Evolutionary conservation across 164 flowering plant species (phyloP), one percentile per base, ranked within the genome.

Genomic region (Sedum album): DNA sequence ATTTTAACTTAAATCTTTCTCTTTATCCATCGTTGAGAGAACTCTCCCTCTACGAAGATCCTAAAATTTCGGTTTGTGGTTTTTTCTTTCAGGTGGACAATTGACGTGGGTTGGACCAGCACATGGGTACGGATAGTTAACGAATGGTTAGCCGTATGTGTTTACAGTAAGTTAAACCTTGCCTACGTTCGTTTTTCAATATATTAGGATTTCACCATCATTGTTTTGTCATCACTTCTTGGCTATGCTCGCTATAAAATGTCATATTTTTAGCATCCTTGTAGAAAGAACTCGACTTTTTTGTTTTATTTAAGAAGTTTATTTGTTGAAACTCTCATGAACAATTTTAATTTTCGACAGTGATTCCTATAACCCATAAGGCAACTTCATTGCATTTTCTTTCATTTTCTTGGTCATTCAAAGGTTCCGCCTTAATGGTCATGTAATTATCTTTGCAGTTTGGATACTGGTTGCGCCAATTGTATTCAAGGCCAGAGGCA

Each of bases 21-120:
- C 14, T 30, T 28, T 8, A 18, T 41, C 31, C 18, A 1, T 30
- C n/a, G n/a, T n/a, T n/a, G n/a, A n/a, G n/a, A n/a, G n/a, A n/a
- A 5, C 15, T 6, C 5, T 26, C 23, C 4, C 25, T 15, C 2
- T 48, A 15, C 15, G 18, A 26, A 35, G n/a, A n/a, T n/a, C n/a
- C 38, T 33, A 21, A 60, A 46, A 64, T 30, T 46, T 15, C 31
- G 26, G n/a, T 39, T 41, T n/a, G 33, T 17, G 8, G 13, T 9
- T 25, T 23, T 28, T 69, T 35, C 5, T 67, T 76, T 75, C 86
- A 92, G 97, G 76, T 92, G 91, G 91, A 90, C 97, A 4, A 89
- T 92, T 48, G 96, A 92, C 67, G 91, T 92, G 20, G 97, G 97
- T 10, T 92, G 97, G 97, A 87, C 96, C 10, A 90, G 97, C 68